Evolutionary conservation across 2,329 filamentous ascomycete genomes (phyloP), one percentile per base, ranked within the genome.

Genomic region (Hortaea sp.): DNA sequence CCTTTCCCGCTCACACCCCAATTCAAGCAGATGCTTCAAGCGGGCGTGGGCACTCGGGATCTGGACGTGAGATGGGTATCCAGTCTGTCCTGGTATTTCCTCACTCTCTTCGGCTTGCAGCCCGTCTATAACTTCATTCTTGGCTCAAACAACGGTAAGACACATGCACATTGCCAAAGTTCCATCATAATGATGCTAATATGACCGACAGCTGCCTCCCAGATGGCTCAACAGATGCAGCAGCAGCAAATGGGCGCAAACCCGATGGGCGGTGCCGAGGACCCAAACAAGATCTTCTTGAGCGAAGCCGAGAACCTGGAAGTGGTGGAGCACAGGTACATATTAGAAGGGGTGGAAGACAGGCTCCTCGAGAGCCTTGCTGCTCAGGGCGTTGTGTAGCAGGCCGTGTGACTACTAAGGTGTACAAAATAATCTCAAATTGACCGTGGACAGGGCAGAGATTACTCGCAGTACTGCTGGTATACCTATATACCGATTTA

Each of bases 1-100:
- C 92, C 92, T 0, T 98, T 98, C 67, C 92, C 94, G 3, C 77
- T 98, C 55, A 98, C 92, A 30, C 89, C 95, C 67, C 94, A 95
- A 66, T 98, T 98, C 78, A 98, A 98, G 76, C 92, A 88, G 57
- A 98, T 98, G 92, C 76, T 98, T 44, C 92, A 98, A 71, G 90
- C 90, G 38, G 92, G 92, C 59, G 90, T 98, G 39, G 88, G 88
- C 53, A 98, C 94, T 28, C 84, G 83, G 61, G 92, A 98, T 65
- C 82, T 98, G 71, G 94, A 98, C 63, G 92, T 95, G 7, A 79
- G 90, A 68, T 98, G 92, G 92, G 95, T 98, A 69, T 95, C 89
- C 1, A 95, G 88, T 68, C 82, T 98, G 66, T 95, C 88, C 49
- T 98, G 92, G 89, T 98, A 98, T 72, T 97, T 98, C 64, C 72